Evolutionary conservation across 495 filamentous ascomycete genomes (phyloP), one percentile per base, ranked within the genome.

Genomic region (Stereocaulon alpinum): DNA sequence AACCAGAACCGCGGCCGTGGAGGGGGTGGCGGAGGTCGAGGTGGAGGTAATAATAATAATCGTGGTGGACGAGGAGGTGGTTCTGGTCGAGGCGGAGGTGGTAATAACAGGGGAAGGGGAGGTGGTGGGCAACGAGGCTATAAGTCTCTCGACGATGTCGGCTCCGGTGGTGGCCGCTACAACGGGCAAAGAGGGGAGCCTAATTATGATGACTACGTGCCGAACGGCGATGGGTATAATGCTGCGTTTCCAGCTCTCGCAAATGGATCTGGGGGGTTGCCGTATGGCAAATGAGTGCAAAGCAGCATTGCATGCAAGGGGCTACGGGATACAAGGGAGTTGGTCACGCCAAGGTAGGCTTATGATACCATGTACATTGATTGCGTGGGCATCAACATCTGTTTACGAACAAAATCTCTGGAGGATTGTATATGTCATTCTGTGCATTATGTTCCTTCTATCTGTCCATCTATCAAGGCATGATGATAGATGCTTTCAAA

Each of bases 121-220:
- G 56, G 59, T 11, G 56, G 60, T 14, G 47, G 50, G 29, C 52
- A 48, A 24, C 40, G 44, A 52, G 58, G 62, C 20, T 80, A 80
- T 49, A 72, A 71, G 41, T 77, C 74, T 0, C 69, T 80, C 1
- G 74, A 76, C 55, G 74, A 76, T 54, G 68, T 76, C 14, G 68
- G 49, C 34, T 58, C 22, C 41, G 48, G 48, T 51, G 60, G 44
- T 34, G 58, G 64, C 42, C 57, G 65, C 48, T 64, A 67, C 54
- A 63, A 62, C 58, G 29, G 56, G 24, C 41, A 61, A 43, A 62
- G 61, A 55, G 65, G 59, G 29, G 64, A 62, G 59, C 65, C 63
- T 4, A 67, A 57, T 61, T 65, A 67, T n/a, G 59, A 67, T 56
- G 64, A 72, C 40, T 65, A 66, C 32, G 56, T 60, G 20, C 47